Evolutionary conservation across 1,139 yeast species (phyloP).

Genomic region (Casaregolazyma suthepensis): DNA sequence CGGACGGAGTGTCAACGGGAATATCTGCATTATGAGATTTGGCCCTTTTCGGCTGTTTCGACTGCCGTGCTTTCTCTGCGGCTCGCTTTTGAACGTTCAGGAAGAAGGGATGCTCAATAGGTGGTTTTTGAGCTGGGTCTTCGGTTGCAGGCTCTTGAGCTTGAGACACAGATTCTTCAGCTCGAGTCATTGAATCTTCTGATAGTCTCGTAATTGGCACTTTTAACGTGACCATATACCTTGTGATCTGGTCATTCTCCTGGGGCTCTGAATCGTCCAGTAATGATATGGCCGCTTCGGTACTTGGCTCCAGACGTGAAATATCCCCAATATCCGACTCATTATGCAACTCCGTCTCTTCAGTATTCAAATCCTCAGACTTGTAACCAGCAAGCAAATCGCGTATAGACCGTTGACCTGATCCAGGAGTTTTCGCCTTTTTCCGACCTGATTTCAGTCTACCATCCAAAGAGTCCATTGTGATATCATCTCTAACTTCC

Average conservation of each 20-base stretch:
- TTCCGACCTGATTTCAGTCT: background rate
- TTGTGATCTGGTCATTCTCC: background rate
- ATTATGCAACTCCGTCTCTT: background rate
- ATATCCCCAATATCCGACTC: background rate
- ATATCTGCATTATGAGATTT: background rate
- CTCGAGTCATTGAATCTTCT: background rate
- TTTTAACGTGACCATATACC: background rate
- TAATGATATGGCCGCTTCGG: background rate
- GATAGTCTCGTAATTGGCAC: background rate
- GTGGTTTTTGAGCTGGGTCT: background rate
- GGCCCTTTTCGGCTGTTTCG: background rate
- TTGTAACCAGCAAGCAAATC: background rate
- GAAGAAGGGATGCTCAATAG: background rate
- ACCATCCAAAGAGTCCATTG: background rate
- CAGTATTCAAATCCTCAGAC: background rate
- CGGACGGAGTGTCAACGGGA: no score
- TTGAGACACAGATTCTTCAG: background rate
- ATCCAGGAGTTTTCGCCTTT: background rate
- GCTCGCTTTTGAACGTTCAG: background rate
- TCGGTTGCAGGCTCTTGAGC: background rate
- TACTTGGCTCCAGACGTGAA: background rate
- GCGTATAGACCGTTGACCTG: background rate
- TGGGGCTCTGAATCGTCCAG: background rate
- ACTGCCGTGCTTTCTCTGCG: background rate
- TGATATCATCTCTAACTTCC: background rate